These are phyloP conservation scores for Thoreauomyces humboldtii DNA, from an alignment of 192 early-diverging fungal genomes.

Conservation along the genomic window DNA sequence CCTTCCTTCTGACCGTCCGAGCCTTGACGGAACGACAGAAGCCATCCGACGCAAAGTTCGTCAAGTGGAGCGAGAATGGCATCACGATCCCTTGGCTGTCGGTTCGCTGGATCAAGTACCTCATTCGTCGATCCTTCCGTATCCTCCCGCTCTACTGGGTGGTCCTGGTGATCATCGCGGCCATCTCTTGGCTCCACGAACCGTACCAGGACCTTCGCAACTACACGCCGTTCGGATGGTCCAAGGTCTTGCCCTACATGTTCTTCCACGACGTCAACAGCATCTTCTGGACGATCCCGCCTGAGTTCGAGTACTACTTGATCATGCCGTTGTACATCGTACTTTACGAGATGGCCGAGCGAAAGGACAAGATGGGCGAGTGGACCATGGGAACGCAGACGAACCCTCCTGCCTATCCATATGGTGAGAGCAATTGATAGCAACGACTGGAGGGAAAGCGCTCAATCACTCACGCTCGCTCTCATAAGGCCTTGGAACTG, in stretches of 20 bases:
- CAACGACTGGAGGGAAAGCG: no score
- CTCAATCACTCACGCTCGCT: no score
- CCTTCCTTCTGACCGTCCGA: slow-evolving; percentile 36
- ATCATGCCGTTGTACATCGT: slow-evolving; percentile 32
- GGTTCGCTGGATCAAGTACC: slow-evolving; percentile 34
- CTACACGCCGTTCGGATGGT: slow-evolving; percentile 18
- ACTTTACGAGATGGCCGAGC: slow-evolving; percentile 32
- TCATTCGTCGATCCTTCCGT: slow-evolving; percentile 33
- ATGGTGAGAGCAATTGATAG: no score
- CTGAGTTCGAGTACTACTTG: slow-evolving; percentile 39
- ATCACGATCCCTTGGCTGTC: slow-evolving; percentile 27
- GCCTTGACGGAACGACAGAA: slow-evolving; percentile 29
- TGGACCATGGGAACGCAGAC: slow-evolving; percentile 22
- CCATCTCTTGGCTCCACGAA: slow-evolving; percentile 10
- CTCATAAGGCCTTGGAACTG: slow-evolving; percentile 8
- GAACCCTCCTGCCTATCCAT: slow-evolving; percentile 26
- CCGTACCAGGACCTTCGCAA: slow-evolving; percentile 24
- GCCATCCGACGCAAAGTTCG: slow-evolving; percentile 27
- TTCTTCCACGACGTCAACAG: slow-evolving; percentile 33
- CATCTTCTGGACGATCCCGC: slow-evolving; percentile 40
- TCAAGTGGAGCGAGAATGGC: slow-evolving; percentile 30
- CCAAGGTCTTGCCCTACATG: slow-evolving; percentile 8
- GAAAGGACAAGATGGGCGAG: slow-evolving; percentile 31
- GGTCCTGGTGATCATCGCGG: slow-evolving; percentile 26
- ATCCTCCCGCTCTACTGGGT: slow-evolving; percentile 32